A percentile compares a stretch with the other conserved stretches of the same genome.
Evolutionary conservation across 139 green algal genomes (phyloP).

Genomic region (Micromonas pusilla): DNA sequence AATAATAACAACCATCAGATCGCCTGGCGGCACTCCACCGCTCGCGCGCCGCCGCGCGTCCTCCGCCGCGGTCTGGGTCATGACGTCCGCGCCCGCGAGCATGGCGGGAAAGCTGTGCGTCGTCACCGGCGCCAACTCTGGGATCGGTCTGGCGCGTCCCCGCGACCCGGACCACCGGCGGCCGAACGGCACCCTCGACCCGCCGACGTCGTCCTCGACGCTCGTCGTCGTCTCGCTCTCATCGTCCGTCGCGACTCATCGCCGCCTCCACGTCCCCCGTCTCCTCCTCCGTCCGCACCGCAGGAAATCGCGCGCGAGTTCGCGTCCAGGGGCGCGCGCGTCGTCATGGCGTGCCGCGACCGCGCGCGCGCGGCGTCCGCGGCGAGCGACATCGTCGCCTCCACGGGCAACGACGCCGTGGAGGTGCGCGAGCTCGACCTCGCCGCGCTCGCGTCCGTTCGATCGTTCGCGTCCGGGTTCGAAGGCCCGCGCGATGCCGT

Average conservation of each 20-base stretch:
- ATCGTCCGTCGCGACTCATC: too few relatives aligned
- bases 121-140: not conserved
- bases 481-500: not conserved
- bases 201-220: too few relatives aligned
- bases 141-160: too few relatives aligned
- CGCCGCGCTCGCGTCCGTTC: not conserved
- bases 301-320: not conserved
- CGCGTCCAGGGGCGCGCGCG: not conserved
- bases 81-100: not conserved
- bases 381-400: not conserved
- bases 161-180: too few relatives aligned
- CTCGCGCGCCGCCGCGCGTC: not conserved
- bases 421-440: slow-evolving; percentile 1
- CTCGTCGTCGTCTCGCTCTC: too few relatives aligned
- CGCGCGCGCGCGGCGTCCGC: not conserved
- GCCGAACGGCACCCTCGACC: too few relatives aligned
- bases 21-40: not conserved
- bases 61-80: not conserved
- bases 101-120: not conserved
- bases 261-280: too few relatives aligned
- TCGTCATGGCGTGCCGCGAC: not conserved
- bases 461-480: not conserved
- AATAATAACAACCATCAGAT: not conserved
- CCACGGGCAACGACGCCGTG: not conserved
- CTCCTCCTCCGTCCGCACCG: too few relatives aligned